phyloP scores from a whole-genome alignment of 2,329 filamentous ascomycete genomes.

The Fonsecaea monophora region DNA sequence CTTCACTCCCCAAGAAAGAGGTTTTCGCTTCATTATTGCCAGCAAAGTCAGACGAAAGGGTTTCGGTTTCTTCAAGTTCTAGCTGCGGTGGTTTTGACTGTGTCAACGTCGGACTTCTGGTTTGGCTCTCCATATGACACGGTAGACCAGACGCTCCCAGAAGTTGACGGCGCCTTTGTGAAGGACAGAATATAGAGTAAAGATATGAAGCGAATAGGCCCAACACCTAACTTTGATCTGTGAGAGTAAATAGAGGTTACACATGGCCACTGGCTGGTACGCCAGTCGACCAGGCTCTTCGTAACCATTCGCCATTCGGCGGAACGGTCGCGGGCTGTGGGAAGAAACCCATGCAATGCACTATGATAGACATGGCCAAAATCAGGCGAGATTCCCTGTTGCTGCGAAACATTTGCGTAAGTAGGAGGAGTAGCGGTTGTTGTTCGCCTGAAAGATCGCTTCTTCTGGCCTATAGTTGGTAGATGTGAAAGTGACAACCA shows the following conservation, averaged over 20 bases:
- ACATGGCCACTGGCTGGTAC: background rate
- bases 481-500: background rate
- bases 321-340: background rate
- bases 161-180: background rate
- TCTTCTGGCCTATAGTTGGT: background rate
- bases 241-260: background rate
- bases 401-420: background rate
- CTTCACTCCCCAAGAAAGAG: background rate
- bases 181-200: background rate
- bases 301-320: background rate
- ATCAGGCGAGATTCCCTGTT: background rate
- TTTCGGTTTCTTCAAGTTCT: background rate
- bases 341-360: background rate
- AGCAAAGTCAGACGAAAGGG: background rate
- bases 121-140: background rate
- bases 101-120: background rate
- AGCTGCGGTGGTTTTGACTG: background rate
- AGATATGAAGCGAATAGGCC: background rate
- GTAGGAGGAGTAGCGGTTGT: background rate
- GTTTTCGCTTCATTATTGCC: conserved; percentile 2
- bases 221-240: background rate
- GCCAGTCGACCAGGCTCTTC: background rate
- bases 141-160: background rate
- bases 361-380: background rate
- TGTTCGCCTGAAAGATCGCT: background rate